phyloP scores from a whole-genome alignment of 2,329 filamentous ascomycete species.

The Cryoendolithus antarcticus region DNA sequence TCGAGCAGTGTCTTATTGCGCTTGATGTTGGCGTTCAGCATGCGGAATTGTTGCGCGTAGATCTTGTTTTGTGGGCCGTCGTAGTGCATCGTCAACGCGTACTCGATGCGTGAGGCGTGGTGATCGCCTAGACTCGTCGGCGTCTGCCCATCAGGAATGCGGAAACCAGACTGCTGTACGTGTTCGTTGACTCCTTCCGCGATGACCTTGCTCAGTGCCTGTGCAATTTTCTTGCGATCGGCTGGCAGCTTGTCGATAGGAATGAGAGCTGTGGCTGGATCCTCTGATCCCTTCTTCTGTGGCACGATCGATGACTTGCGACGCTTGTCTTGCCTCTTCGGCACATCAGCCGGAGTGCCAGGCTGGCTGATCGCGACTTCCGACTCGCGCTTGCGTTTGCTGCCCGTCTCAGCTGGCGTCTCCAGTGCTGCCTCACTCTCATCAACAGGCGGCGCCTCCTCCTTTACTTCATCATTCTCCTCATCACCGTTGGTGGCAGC shows the following conservation, averaged over 20 bases:
- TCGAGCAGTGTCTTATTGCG: conserved; percentile 68
- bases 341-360: conserved; percentile 1
- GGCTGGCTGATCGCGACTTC: conserved; percentile 2
- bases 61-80: conserved; percentile 39
- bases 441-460: conserved; percentile 10
- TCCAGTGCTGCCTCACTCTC: conserved; percentile 1
- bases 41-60: conserved; percentile 56
- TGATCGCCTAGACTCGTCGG: conserved; percentile 54
- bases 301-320: conserved; percentile 21
- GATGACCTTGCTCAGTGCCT: conserved; percentile 59
- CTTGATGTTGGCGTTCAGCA: conserved; percentile 77
- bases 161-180: conserved; percentile 51
- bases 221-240: conserved; percentile 57
- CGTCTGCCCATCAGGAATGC: conserved; percentile 50
- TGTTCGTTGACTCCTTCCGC: conserved; percentile 52
- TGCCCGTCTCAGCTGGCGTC: conserved; percentile 9
- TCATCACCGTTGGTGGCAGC: conserved; percentile 22
- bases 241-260: conserved; percentile 44
- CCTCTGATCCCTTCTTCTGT: conserved; percentile 8
- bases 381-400: conserved; percentile 21
- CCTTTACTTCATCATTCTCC: conserved; percentile 21
- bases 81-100: conserved; percentile 46
- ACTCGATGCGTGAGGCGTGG: conserved; percentile 69
- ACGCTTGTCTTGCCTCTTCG: conserved; percentile 22
- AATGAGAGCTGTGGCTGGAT: conserved; percentile 22